These are phyloP conservation scores for Lipomyces chichibuensis DNA, from an alignment of 805 yeast genomes.

Conservation along the genomic window DNA sequence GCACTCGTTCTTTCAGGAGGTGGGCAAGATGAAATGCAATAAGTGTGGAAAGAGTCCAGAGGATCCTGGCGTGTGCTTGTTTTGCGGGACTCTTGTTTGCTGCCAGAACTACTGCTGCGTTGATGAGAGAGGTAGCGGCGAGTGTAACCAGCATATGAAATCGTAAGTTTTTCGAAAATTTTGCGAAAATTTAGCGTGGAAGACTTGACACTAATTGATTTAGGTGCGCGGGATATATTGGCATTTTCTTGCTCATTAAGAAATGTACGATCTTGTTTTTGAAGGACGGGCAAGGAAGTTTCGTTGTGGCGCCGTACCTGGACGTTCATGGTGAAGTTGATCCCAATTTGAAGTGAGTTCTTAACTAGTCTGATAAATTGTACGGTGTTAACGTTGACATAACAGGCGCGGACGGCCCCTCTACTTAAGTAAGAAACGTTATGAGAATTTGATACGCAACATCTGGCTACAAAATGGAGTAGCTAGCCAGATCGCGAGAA, in stretches of 20 bases:
- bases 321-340: constrained; percentile 87
- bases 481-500: constrained; percentile 75
- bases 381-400: not conserved
- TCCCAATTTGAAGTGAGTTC: constrained; percentile 56
- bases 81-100: constrained; percentile 72
- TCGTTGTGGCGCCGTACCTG: constrained; percentile 78
- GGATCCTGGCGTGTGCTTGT: constrained; percentile 86
- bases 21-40: constrained; percentile 41
- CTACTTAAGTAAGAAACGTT: constrained; percentile 61
- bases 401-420: constrained; percentile 67
- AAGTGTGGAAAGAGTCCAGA: constrained; percentile 45
- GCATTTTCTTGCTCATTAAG: constrained; percentile 73
- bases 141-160: constrained; percentile 73
- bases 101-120: constrained; percentile 61
- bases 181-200: constrained; percentile 19
- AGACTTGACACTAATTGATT: not conserved
- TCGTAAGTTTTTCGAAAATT: constrained; percentile 44
- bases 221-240: constrained; percentile 58
- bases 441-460: constrained; percentile 64
- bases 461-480: constrained; percentile 81
- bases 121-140: constrained; percentile 54
- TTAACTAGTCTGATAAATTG: not conserved
- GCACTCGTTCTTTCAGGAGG: constrained; percentile 67
- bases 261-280: constrained; percentile 66
- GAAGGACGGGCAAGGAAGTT: constrained; percentile 78